These are phyloP conservation scores for Eudorina sp. DNA, from an alignment of 139 green algal species.

Conservation along the genomic window DNA sequence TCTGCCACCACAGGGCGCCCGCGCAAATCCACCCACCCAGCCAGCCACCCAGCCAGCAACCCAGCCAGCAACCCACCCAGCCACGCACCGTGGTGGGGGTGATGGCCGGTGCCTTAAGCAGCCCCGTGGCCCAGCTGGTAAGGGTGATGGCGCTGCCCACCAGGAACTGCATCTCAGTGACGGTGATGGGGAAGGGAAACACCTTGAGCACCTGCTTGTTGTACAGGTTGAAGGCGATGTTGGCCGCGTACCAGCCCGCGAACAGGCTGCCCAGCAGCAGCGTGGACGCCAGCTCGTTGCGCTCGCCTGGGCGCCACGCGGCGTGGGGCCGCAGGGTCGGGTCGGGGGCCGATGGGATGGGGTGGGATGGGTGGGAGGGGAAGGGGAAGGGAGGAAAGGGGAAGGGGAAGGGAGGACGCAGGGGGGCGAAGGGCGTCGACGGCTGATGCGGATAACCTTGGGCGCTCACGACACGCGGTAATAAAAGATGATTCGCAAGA, in stretches of 20 bases:
- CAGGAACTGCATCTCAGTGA: constrained; percentile 91
- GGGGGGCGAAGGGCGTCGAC: no score
- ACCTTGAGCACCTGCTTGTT: constrained; percentile 93
- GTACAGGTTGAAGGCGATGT: constrained; percentile 99
- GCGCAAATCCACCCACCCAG: no score
- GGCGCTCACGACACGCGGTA: no score
- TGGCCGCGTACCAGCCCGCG: constrained; percentile 94
- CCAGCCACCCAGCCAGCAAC: neutral
- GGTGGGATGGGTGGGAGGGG: no score
- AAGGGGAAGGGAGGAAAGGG: no score
- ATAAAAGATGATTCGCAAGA: no score
- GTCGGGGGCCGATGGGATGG: no score
- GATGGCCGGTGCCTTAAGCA: constrained; percentile 80
- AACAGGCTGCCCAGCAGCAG: constrained; percentile 86
- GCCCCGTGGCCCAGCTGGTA: constrained; percentile 78
- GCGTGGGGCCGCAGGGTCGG: no score
- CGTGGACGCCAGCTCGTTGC: constrained; percentile 7
- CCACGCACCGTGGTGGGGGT: constrained; percentile 58
- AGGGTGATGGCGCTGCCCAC: constrained; percentile 80
- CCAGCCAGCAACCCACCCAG: neutral
- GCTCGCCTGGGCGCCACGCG: no score
- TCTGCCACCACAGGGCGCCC: neutral
- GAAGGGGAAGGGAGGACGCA: no score
- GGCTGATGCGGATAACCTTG: no score
- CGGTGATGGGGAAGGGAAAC: constrained; percentile 91